These are phyloP conservation scores for Fusarium anthophilum DNA, from an alignment of 2,329 filamentous ascomycete genomes.

Conservation along the genomic window DNA sequence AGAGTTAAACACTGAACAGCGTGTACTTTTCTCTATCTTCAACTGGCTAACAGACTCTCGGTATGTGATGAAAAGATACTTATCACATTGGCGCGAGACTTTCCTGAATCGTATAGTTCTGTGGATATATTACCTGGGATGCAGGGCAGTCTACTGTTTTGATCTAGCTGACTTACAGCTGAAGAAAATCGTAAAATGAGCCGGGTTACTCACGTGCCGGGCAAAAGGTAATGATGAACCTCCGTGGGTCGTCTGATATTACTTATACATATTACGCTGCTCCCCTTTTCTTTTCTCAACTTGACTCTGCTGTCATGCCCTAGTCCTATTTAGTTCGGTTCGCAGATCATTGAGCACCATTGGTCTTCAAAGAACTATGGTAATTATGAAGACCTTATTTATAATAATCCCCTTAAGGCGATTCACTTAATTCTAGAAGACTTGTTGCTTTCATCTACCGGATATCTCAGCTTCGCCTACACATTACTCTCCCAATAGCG, in stretches of 20 bases:
- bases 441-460: too few species aligned
- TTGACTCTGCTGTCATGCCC: not conserved
- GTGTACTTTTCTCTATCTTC: not conserved
- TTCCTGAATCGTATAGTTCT: too few species aligned
- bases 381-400: too few species aligned
- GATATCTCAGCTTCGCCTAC: too few species aligned
- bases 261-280: not conserved
- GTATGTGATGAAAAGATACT: not conserved
- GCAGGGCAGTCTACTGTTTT: not conserved
- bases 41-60: not conserved
- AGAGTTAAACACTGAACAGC: not conserved
- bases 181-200: not conserved
- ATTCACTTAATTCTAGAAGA: too few species aligned
- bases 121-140: too few species aligned
- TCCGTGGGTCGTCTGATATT: not conserved
- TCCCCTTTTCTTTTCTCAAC: not conserved
- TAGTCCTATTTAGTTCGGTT: not conserved
- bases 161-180: not conserved
- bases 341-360: not conserved
- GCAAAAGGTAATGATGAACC: not conserved
- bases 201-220: rapidly evolving
- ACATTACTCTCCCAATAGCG: too few species aligned
- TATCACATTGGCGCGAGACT: not conserved
- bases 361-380: too few species aligned
- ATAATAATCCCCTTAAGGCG: too few species aligned